A percentile compares a stretch with the other conserved stretches of the same genome.
Evolutionary conservation across 345 rosid species (phyloP).

Genomic region (rapeseed (Brassica napus)): DNA sequence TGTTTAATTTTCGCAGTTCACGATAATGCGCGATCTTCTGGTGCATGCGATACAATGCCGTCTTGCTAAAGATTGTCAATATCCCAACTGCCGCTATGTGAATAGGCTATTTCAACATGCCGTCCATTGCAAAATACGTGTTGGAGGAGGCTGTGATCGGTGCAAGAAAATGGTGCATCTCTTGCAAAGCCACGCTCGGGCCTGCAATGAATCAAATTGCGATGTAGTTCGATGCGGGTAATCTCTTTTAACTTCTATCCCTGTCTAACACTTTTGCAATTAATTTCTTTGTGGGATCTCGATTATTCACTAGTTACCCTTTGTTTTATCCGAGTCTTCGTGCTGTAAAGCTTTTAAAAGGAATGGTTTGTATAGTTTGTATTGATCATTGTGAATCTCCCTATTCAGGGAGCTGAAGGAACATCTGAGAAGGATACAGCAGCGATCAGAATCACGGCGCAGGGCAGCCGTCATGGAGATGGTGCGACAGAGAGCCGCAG

Average conservation of each 20-base stretch:
- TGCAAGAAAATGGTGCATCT: slow-evolving; percentile 99
- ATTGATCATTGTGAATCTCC: slow-evolving; percentile 24
- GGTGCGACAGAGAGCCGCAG: slow-evolving; percentile 99
- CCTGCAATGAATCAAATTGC: slow-evolving; percentile 95
- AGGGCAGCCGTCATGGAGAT: slow-evolving; percentile 99
- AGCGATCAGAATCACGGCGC: slow-evolving; percentile 94
- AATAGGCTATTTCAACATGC: slow-evolving; percentile 96
- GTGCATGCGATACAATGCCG: slow-evolving; percentile 93
- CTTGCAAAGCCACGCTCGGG: slow-evolving; percentile 95
- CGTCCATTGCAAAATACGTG: slow-evolving; percentile 76
- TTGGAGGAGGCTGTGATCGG: slow-evolving; percentile 85
- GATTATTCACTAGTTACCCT: not conserved
- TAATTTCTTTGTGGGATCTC: not conserved
- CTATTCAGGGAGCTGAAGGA: slow-evolving; percentile 85
- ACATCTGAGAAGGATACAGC: slow-evolving; percentile 88
- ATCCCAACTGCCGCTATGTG: slow-evolving; percentile 95
- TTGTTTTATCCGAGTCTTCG: not conserved
- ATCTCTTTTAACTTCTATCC: not conserved
- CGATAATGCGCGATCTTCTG: slow-evolving; percentile 97
- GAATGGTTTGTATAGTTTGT: not conserved
- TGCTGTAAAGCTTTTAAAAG: not conserved
- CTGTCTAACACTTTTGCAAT: not conserved
- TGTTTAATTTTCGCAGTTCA: slow-evolving; percentile 60
- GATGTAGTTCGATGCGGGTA: slow-evolving; percentile 97
- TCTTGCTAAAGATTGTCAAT: slow-evolving; percentile 68